Evolutionary conservation across 139 green algal genomes (phyloP).

Genomic region (Limnomonas spitsbergensis): DNA sequence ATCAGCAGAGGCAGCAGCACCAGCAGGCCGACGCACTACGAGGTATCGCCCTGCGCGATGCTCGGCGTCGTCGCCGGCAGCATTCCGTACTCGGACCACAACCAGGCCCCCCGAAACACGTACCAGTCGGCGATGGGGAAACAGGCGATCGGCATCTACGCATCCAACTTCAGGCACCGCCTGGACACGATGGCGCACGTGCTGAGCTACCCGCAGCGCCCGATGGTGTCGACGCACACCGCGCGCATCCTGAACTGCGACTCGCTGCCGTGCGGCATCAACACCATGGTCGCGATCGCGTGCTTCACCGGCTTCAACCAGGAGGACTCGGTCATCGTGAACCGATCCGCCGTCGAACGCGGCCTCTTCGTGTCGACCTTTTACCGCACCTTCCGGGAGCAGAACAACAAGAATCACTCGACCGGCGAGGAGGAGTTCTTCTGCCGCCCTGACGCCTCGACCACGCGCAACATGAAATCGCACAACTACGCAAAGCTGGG

Average conservation of each 20-base stretch:
- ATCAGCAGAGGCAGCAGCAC: constrained; percentile 38
- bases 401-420: constrained; percentile 25
- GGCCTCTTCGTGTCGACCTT: constrained; percentile 59
- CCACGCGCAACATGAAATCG: constrained; percentile 8
- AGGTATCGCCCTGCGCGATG: constrained; percentile 59
- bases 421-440: constrained; percentile 22
- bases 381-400: constrained; percentile 45
- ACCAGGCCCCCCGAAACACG: constrained; percentile 53
- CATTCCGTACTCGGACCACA: constrained; percentile 68
- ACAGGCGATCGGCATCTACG: constrained; percentile 62
- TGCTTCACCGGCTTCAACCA: constrained; percentile 71
- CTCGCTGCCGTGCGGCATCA: constrained; percentile 21
- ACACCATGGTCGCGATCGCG: constrained; percentile 62
- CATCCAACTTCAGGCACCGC: constrained; percentile 52
- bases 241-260: not conserved
- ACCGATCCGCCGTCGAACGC: constrained; percentile 51
- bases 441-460: constrained; percentile 40
- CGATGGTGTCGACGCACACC: constrained; percentile 33
- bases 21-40: constrained; percentile 58
- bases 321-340: constrained; percentile 66
- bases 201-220: constrained; percentile 66
- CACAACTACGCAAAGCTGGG: constrained; percentile 67
- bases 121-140: constrained; percentile 47
- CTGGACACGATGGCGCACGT: constrained; percentile 36
- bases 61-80: constrained; percentile 52